Evolutionary conservation across 2,329 filamentous ascomycete genomes (phyloP).

Genomic region (Grosmannia huntii): DNA sequence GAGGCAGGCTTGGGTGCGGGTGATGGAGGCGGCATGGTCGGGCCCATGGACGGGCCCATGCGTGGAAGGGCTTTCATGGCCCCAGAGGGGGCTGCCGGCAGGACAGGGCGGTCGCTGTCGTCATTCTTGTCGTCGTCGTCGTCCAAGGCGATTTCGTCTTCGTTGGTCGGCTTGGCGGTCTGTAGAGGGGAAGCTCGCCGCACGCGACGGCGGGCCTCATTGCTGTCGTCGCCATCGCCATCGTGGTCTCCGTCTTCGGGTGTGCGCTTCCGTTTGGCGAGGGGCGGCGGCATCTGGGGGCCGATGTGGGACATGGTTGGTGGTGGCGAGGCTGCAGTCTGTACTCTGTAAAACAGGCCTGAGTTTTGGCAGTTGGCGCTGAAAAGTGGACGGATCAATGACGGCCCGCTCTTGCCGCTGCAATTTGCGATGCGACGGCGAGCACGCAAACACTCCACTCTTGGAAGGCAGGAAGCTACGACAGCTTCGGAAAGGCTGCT

Average conservation of each 20-base stretch:
- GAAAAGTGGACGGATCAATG: conserved; percentile 6
- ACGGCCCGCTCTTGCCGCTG: conserved; percentile 1
- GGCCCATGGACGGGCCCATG: conserved; percentile 12
- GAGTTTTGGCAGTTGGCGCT: too few relatives aligned
- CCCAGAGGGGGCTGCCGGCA: not conserved
- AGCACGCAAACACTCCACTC: not conserved
- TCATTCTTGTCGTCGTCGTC: conserved; percentile 23
- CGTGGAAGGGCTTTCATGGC: not conserved
- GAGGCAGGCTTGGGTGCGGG: conserved; percentile 20
- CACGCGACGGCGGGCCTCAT: not conserved
- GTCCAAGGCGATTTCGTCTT: conserved; percentile 28
- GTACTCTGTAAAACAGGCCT: too few relatives aligned
- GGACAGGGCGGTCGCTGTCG: not conserved
- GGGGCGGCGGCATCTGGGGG: conserved; percentile 55
- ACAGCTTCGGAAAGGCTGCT: conserved; percentile 5
- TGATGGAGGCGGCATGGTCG: conserved; percentile 15
- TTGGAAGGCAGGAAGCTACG: conserved; percentile 6
- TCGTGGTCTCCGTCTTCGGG: conserved; percentile 29
- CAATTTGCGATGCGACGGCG: not conserved
- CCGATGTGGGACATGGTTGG: conserved; percentile 53
- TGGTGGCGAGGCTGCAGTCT: too few relatives aligned
- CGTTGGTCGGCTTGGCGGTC: not conserved
- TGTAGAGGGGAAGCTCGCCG: not conserved
- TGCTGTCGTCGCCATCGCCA: conserved; percentile 14
- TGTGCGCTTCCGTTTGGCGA: conserved; percentile 49